Evolutionary conservation across 352 stramenopile species (phyloP).

Genomic region (Phytophthora pistaciae): DNA sequence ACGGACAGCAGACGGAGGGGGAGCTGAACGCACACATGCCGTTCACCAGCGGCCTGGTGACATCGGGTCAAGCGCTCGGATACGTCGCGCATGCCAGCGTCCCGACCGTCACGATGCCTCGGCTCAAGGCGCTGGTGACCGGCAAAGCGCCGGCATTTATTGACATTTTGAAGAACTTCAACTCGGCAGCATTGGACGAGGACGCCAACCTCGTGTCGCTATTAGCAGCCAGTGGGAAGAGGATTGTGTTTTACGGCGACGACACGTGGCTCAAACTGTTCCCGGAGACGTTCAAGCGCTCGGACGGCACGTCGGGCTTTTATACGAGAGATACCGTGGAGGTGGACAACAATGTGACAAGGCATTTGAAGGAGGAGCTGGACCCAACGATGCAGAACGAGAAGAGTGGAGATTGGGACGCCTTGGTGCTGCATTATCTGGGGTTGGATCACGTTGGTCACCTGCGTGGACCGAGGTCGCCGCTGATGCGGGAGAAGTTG

Average conservation of each 20-base stretch:
- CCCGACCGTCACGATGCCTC: constrained; percentile 91
- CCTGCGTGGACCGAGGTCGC: constrained; percentile 77
- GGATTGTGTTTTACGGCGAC: constrained; percentile 90
- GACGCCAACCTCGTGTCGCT: constrained; percentile 81
- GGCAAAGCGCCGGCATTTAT: constrained; percentile 90
- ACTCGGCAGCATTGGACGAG: constrained; percentile 75
- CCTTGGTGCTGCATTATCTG: constrained; percentile 89
- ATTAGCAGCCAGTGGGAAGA: constrained; percentile 52
- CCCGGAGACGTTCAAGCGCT: constrained; percentile 68
- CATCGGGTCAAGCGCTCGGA: constrained; percentile 55
- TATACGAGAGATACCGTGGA: constrained; percentile 90
- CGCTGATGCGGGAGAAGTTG: constrained; percentile 83
- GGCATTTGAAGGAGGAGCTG: constrained; percentile 85
- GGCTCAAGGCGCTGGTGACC: constrained; percentile 88
- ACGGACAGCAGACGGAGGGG: constrained; percentile 7
- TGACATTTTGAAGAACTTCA: constrained; percentile 93
- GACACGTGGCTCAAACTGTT: constrained; percentile 93
- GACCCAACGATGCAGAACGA: constrained; percentile 72
- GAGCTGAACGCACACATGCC: constrained; percentile 80
- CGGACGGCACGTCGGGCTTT: constrained; percentile 88
- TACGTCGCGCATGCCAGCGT: constrained; percentile 87
- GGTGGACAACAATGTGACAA: constrained; percentile 89
- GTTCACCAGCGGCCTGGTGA: constrained; percentile 64
- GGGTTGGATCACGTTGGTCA: constrained; percentile 90
- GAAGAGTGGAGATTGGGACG: constrained; percentile 85